phyloP scores from a whole-genome alignment of 306 rosid genomes.

The Rubus idaeus region DNA sequence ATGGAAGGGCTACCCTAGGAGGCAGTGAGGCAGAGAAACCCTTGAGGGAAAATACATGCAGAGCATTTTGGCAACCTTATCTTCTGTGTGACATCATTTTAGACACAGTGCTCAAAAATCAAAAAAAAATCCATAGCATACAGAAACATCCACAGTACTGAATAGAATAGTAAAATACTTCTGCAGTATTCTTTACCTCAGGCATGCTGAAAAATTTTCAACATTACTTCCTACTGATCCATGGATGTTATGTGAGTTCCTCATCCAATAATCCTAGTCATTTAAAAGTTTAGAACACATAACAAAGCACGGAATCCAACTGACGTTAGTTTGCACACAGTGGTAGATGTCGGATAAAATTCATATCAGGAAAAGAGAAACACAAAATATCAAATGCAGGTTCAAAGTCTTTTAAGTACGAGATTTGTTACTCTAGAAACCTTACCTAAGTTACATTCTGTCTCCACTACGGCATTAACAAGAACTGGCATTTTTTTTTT shows the following conservation, averaged over 20 bases:
- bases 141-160: slow-evolving; percentile 2
- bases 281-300: background rate
- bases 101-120: background rate
- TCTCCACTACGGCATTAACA: background rate
- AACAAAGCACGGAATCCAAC: background rate
- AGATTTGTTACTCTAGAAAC: background rate
- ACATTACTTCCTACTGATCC: background rate
- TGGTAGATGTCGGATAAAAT: background rate
- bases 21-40: background rate
- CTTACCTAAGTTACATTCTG: background rate
- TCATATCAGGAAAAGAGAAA: background rate
- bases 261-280: background rate
- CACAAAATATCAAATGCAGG: background rate
- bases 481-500: background rate
- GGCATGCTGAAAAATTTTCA: background rate
- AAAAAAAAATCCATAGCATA: background rate
- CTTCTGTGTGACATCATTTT: background rate
- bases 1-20: background rate
- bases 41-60: background rate
- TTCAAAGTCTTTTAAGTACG: background rate
- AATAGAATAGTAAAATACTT: background rate
- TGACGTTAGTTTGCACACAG: background rate
- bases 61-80: background rate
- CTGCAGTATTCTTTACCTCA: background rate
- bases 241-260: background rate